phyloP scores from a whole-genome alignment of 78 protist species.

The Blattamonas nauphoetae region DNA sequence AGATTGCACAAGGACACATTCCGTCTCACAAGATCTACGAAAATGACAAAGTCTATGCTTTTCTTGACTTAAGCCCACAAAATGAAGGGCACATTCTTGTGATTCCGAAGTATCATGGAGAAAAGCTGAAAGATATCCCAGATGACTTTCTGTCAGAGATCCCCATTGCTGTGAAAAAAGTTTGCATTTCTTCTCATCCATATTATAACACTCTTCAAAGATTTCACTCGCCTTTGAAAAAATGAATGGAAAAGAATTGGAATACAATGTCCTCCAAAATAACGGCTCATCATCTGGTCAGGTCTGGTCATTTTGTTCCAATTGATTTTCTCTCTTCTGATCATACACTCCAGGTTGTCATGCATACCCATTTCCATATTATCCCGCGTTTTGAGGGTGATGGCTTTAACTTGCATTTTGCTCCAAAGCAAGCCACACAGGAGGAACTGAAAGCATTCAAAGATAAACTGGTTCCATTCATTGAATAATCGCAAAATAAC shows the following conservation, averaged over 20 bases:
- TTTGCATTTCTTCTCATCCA: too few relatives aligned
- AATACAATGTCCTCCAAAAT: neutral
- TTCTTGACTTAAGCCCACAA: neutral
- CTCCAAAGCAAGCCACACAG: too few relatives aligned
- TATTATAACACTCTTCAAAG: too few relatives aligned
- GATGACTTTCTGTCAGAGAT: neutral
- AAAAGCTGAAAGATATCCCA: neutral
- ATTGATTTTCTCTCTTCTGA: too few relatives aligned
- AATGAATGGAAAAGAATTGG: neutral
- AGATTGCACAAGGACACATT: neutral
- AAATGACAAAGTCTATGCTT: neutral
- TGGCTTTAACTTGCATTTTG: too few relatives aligned
- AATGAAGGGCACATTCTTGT: neutral
- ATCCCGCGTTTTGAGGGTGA: too few relatives aligned
- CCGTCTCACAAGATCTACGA: neutral
- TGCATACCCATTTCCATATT: neutral
- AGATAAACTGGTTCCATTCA: too few relatives aligned
- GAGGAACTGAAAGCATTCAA: too few relatives aligned
- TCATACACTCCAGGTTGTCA: too few relatives aligned
- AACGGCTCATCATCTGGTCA: neutral
- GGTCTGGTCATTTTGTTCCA: too few relatives aligned
- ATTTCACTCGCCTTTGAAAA: neutral
- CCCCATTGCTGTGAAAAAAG: neutral
- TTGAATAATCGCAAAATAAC: too few relatives aligned
- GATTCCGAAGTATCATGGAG: neutral